Conservation (phyloP, 805 yeast genomes). For the Nematodospora valgi region DNA sequence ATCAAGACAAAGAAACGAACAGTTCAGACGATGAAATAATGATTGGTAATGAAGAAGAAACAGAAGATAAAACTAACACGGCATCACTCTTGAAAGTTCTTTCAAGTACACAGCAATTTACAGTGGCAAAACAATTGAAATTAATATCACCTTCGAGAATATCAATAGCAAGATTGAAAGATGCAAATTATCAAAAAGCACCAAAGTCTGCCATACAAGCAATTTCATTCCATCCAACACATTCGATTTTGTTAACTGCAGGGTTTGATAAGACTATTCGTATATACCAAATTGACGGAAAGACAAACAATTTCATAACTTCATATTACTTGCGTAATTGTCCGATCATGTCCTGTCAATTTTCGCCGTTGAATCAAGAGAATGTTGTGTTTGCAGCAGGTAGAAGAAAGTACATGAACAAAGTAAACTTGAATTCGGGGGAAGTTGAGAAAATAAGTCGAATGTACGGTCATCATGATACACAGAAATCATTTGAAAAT, state of each 20-base stretch:
- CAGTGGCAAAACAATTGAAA: constrained; percentile 43
- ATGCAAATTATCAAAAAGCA: constrained; percentile 70
- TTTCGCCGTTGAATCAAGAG: constrained; percentile 38
- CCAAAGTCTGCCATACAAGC: constrained; percentile 84
- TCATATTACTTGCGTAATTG: constrained; percentile 74
- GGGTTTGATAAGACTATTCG: constrained; percentile 91
- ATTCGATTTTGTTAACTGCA: constrained; percentile 81
- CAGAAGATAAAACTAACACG: constrained; percentile 18
- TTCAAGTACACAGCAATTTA: constrained; percentile 32
- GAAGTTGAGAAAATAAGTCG: constrained; percentile 80
- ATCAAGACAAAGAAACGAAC: constrained; percentile 38
- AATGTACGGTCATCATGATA: constrained; percentile 85
- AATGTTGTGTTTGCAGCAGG: constrained; percentile 79
- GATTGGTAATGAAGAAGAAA: constrained; percentile 21
- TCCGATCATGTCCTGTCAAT: constrained; percentile 76
- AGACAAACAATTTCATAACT: constrained; percentile 73
- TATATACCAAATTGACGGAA: constrained; percentile 88
- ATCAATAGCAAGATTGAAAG: constrained; percentile 79
- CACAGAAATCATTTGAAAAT: constrained; percentile 83
- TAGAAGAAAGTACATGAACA: constrained; percentile 85
- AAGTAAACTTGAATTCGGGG: constrained; percentile 78
- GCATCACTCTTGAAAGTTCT: constrained; percentile 31
- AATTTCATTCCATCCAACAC: constrained; percentile 77
- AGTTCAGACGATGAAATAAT: constrained; percentile 14
- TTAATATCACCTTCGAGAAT: constrained; percentile 67